These are phyloP conservation scores for Corymbia maculata DNA, from an alignment of 345 rosid genomes.

Conservation along the genomic window DNA sequence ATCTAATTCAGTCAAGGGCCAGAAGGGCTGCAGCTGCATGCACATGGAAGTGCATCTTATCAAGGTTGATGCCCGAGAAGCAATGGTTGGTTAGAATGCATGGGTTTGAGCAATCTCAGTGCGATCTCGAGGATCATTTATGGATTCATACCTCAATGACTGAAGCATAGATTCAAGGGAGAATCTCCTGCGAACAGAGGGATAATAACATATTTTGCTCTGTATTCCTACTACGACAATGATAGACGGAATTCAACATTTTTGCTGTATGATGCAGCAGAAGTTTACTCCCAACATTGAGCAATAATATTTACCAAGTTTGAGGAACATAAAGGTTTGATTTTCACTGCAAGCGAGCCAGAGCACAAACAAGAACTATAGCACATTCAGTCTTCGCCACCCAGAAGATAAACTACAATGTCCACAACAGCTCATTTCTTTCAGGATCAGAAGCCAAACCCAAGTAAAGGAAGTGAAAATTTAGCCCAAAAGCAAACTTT, in stretches of 20 bases:
- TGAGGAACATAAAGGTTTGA: background rate
- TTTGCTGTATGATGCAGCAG: background rate
- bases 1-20: background rate
- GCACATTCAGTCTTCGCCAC: background rate
- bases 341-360: background rate
- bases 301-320: background rate
- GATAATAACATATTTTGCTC: background rate
- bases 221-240: too few relatives aligned
- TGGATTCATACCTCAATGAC: slow-evolving; percentile 79
- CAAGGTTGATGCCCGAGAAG: slow-evolving; percentile 54
- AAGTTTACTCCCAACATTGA: background rate
- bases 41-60: background rate
- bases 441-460: background rate
- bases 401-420: background rate
- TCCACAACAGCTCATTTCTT: background rate
- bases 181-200: slow-evolving; percentile 41
- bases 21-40: background rate
- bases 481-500: background rate
- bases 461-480: background rate
- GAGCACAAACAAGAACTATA: background rate
- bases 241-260: background rate
- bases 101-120: slow-evolving; percentile 79
- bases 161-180: slow-evolving; percentile 57
- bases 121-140: slow-evolving; percentile 77
- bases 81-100: slow-evolving; percentile 68